phyloP scores from a whole-genome alignment of 768 basidiomycete genomes.

The Symmetrospora coprosmae region DNA sequence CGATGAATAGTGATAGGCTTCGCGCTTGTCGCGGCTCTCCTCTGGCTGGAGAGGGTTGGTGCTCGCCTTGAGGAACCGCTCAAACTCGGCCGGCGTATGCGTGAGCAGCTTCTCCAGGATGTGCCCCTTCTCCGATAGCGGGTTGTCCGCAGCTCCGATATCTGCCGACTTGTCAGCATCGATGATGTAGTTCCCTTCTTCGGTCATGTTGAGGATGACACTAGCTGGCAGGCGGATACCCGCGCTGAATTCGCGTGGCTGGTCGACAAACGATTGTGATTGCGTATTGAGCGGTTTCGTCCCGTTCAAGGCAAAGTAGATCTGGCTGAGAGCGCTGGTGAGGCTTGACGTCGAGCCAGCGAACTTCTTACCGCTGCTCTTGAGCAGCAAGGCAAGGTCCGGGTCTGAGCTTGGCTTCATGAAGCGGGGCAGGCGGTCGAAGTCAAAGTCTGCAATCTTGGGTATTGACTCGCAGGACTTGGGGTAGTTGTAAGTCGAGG shows the following conservation, averaged over 20 bases:
- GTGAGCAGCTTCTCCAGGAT: conserved; percentile 82
- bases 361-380: conserved; percentile 48
- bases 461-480: conserved; percentile 58
- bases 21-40: conserved; percentile 38
- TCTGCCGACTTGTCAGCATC: conserved; percentile 39
- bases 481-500: conserved; percentile 70
- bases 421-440: conserved; percentile 55
- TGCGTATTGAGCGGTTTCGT: conserved; percentile 44
- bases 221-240: conserved; percentile 66
- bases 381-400: conserved; percentile 55
- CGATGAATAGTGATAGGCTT: conserved; percentile 76
- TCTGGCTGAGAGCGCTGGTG: conserved; percentile 57
- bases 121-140: conserved; percentile 51
- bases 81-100: conserved; percentile 50
- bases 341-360: conserved; percentile 69
- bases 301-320: conserved; percentile 73
- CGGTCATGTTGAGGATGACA: conserved; percentile 50
- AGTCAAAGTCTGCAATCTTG: conserved; percentile 66
- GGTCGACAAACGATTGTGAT: conserved; percentile 41
- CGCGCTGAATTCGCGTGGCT: conserved; percentile 56
- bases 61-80: conserved; percentile 38
- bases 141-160: conserved; percentile 5
- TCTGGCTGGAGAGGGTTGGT: conserved; percentile 36
- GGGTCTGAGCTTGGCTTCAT: conserved; percentile 34
- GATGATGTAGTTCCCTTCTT: conserved; percentile 35